Percentiles rank a stretch among this genome's conserved stretches.
Evolutionary conservation across 371 early-diverging fungal genomes (phyloP).

Genomic region (Circinella minor): DNA sequence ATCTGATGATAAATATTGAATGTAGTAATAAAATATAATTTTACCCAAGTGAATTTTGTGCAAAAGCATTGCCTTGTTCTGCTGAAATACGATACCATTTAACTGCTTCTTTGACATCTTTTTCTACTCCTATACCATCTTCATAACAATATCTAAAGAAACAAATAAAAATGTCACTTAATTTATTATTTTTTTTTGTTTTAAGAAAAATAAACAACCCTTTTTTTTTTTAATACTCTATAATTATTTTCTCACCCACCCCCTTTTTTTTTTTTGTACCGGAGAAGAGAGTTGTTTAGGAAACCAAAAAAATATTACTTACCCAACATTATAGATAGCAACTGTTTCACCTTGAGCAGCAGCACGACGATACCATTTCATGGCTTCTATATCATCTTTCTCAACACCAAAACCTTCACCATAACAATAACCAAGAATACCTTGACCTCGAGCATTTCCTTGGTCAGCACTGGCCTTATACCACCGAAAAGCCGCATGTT

Average conservation of each 20-base stretch:
- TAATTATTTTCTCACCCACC: too few relatives aligned
- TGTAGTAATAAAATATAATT: too few relatives aligned
- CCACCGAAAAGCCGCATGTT: constrained; percentile 61
- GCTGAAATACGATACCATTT: constrained; percentile 78
- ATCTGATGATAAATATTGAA: too few relatives aligned
- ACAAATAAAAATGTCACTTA: background rate
- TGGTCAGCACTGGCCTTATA: constrained; percentile 68
- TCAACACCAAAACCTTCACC: constrained; percentile 84
- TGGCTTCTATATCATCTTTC: constrained; percentile 68
- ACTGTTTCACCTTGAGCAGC: constrained; percentile 71
- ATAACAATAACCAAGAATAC: constrained; percentile 74
- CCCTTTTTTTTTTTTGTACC: too few relatives aligned
- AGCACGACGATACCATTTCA: constrained; percentile 72
- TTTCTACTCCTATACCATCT: constrained; percentile 78
- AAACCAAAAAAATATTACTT: background rate
- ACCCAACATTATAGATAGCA: constrained; percentile 81
- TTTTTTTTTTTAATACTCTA: too few relatives aligned
- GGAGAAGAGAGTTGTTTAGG: background rate
- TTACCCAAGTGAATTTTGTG: constrained; percentile 77
- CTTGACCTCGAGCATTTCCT: constrained; percentile 68
- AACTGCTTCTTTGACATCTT: constrained; percentile 70
- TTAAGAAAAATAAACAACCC: too few relatives aligned
- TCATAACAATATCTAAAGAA: constrained; percentile 70
- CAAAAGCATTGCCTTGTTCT: constrained; percentile 77
- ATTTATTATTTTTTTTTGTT: too few relatives aligned